Evolutionary conservation across 257 asterid genomes (phyloP), one percentile per base, ranked within the genome.

Genomic region (Agastache rugosa): DNA sequence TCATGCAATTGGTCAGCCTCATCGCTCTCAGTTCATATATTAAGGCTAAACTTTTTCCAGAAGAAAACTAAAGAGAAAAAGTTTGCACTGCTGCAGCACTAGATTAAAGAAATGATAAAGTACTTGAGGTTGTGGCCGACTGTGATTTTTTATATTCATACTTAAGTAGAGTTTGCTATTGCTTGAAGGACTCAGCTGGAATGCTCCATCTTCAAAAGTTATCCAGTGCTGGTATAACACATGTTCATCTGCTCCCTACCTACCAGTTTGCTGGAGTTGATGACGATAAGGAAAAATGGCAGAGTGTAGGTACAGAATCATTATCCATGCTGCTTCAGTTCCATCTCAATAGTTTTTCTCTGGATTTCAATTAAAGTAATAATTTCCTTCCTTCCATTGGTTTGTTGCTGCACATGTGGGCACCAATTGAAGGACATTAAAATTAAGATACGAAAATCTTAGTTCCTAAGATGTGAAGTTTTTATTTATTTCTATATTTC

Each of bases 191-290:
- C 77, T 88, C 98, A 31, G 96, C 90, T 73, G 98, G 97, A 75
- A 83, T 91, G 83, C 87, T 59, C 74, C 98, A 94, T 69, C 87
- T 94, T 45, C 86, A 86, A 83, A 90, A 77, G 83, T 80, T 94
- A 82, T 89, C 97, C n/a, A 9, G 41, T 75, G 95, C 97, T 45
- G 98, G 98, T 62, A 69, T 94, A 75, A 87, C 97, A 39, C 97
- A 94, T 66, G 77, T 94, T 69, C 98, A 92, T 86, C 86, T 94
- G 73, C 87, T 94, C 74, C 97, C 98, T 31, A 90, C 97, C 76
- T 94, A 80, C 81, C 98, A 94, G 35, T 94, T 92, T 86, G 97
- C 88, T 75, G 97, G 90, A 34, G 97, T 91, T 75, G 90, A 92
- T 67, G 98, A 94, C 69, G 85, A 88, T 78, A 91, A 78, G 78